Percentiles rank a stretch among this genome's conserved stretches.
Conservation (phyloP, 2,329 filamentous ascomycete genomes). For the Claviceps citrina region DNA sequence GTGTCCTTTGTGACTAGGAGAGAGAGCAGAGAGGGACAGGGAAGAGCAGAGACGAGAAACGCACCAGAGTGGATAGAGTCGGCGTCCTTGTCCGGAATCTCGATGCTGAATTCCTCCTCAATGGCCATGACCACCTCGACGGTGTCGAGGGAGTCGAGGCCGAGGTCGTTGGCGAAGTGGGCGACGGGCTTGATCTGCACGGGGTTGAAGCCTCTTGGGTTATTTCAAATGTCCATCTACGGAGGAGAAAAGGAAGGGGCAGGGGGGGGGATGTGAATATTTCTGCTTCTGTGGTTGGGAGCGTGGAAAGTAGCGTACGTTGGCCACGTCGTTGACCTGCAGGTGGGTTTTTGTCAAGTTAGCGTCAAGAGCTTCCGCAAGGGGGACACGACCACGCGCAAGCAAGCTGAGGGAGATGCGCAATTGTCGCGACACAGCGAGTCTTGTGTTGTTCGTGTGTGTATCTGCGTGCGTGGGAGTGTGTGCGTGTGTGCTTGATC, state of each 20-base stretch:
- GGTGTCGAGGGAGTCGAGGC: conserved; percentile 91
- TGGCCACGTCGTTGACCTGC: conserved; percentile 52
- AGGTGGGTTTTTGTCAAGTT: too few species aligned
- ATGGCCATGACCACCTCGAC: conserved; percentile 99
- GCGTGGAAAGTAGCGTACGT: conserved; percentile 35
- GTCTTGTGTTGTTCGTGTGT: too few species aligned
- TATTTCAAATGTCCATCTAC: too few species aligned
- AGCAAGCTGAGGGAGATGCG: too few species aligned
- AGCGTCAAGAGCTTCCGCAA: too few species aligned
- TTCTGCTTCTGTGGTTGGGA: too few species aligned
- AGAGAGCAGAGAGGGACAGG: not conserved
- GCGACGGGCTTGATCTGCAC: conserved; percentile 62
- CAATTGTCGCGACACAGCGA: too few species aligned
- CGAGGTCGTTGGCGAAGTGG: conserved; percentile 95
- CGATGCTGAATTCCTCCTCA: conserved; percentile 85
- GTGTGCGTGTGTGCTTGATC: too few species aligned
- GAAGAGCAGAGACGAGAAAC: conserved; percentile 18
- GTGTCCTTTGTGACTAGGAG: not conserved
- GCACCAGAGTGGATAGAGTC: conserved; percentile 86
- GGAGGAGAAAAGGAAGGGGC: not conserved
- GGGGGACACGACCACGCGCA: too few species aligned
- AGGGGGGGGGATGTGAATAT: too few species aligned
- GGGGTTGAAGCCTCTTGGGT: not conserved
- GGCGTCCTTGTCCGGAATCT: conserved; percentile 95
- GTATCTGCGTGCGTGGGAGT: too few species aligned